A percentile compares a stretch with the other conserved stretches of the same genome.
Conservation (phyloP, 345 rosid species). For the Laguncularia racemosa region DNA sequence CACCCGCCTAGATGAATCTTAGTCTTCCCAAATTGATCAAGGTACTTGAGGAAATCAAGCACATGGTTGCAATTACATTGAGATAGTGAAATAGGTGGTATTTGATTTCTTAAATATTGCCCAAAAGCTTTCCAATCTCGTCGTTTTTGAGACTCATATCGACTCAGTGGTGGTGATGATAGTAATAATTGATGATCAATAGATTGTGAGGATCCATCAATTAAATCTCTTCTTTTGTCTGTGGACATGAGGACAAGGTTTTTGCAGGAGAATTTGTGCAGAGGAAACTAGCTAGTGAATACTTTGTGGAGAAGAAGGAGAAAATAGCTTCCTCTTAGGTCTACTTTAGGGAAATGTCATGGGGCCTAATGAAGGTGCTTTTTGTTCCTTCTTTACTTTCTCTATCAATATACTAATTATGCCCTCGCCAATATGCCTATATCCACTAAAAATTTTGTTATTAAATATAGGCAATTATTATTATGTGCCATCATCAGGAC, state of each 20-base stretch:
- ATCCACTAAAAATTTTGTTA: not conserved
- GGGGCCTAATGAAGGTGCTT: not conserved
- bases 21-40: not conserved
- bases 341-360: not conserved
- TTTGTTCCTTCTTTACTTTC: not conserved
- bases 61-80: not conserved
- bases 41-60: not conserved
- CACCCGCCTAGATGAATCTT: not conserved
- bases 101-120: not conserved
- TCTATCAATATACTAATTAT: not conserved
- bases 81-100: not conserved
- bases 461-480: not conserved
- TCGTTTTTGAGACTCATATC: conserved; percentile 1
- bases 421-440: not conserved
- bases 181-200: not conserved
- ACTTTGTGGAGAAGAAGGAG: not conserved
- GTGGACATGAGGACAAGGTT: not conserved
- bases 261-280: not conserved
- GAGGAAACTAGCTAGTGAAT: not conserved
- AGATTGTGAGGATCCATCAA: not conserved
- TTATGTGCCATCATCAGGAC: not conserved
- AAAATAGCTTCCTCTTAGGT: not conserved
- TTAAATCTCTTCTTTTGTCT: not conserved
- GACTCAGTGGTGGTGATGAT: not conserved
- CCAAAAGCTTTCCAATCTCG: not conserved